These are phyloP conservation scores for Penium margaritaceum DNA, from an alignment of 139 green algal genomes.

Conservation along the genomic window DNA sequence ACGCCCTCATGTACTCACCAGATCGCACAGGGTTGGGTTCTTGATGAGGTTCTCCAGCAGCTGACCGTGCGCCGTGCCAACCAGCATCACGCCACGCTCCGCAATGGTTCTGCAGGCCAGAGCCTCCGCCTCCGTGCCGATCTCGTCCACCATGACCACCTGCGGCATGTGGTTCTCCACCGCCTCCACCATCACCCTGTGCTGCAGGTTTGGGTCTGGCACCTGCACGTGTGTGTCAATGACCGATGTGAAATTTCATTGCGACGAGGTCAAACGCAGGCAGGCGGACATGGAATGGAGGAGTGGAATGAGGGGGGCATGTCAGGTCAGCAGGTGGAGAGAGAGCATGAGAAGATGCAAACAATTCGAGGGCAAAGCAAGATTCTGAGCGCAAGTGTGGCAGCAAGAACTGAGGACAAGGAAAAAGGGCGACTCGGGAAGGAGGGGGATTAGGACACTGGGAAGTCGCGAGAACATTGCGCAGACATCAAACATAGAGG, in stretches of 20 bases:
- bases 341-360: too few species aligned
- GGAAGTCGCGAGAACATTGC: too few species aligned
- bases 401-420: too few species aligned
- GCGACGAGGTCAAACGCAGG: too few species aligned
- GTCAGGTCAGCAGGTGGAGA: too few species aligned
- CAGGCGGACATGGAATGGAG: too few species aligned
- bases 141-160: constrained; percentile 91
- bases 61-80: constrained; percentile 92
- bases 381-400: too few species aligned
- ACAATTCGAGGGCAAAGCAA: too few species aligned
- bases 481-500: constrained; percentile 52
- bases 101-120: constrained; percentile 94
- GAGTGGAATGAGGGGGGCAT: too few species aligned
- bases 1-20: constrained; percentile 65
- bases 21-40: constrained; percentile 72
- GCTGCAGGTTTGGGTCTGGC: constrained; percentile 57
- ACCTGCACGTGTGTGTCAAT: constrained; percentile 90
- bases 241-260: too few species aligned
- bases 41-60: constrained; percentile 96
- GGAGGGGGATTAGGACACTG: too few species aligned
- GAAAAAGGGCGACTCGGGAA: too few species aligned
- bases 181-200: constrained; percentile 93
- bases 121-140: constrained; percentile 89
- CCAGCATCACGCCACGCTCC: constrained; percentile 84
- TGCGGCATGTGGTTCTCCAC: constrained; percentile 96